Conservation (phyloP, 2,329 filamentous ascomycete genomes). For the Incumbomyces delicatus region DNA sequence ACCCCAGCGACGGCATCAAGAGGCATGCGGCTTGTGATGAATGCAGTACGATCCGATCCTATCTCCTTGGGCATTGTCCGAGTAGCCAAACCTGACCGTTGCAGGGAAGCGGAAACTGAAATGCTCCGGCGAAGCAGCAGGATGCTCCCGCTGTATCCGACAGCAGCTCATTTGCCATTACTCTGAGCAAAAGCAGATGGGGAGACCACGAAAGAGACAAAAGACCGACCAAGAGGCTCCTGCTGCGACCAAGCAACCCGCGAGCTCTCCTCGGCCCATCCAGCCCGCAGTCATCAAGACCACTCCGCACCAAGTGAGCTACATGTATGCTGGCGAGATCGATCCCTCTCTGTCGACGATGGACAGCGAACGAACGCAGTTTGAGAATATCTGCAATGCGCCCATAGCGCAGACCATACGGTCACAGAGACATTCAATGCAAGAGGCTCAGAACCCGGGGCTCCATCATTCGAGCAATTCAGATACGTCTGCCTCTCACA, state of each 20-base stretch:
- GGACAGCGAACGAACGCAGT: slow-evolving; percentile 13
- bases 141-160: slow-evolving; percentile 34
- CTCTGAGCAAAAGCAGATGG: slow-evolving; percentile 40
- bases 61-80: slow-evolving; percentile 8
- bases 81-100: not conserved
- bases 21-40: slow-evolving; percentile 40
- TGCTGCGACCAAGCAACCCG: not conserved
- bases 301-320: not conserved
- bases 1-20: slow-evolving; percentile 26
- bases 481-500: slow-evolving; percentile 2
- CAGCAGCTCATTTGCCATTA: slow-evolving; percentile 36
- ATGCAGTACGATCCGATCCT: slow-evolving; percentile 31
- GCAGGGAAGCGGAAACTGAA: slow-evolving; percentile 39
- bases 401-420: slow-evolving; percentile 12
- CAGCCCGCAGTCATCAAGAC: slow-evolving; percentile 1
- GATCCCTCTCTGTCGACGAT: slow-evolving; percentile 11
- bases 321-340: slow-evolving; percentile 2
- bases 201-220: slow-evolving; percentile 35
- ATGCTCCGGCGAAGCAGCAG: slow-evolving; percentile 36
- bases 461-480: slow-evolving; percentile 3
- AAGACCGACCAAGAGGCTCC: slow-evolving; percentile 21
- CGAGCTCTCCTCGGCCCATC: slow-evolving; percentile 1
- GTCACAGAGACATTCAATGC: not conserved
- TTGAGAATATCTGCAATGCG: slow-evolving; percentile 17
- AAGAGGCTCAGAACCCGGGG: not conserved